Percentiles rank a stretch among this genome's conserved stretches.
phyloP scores from a whole-genome alignment of 257 asterid species.

The Plantago major region DNA sequence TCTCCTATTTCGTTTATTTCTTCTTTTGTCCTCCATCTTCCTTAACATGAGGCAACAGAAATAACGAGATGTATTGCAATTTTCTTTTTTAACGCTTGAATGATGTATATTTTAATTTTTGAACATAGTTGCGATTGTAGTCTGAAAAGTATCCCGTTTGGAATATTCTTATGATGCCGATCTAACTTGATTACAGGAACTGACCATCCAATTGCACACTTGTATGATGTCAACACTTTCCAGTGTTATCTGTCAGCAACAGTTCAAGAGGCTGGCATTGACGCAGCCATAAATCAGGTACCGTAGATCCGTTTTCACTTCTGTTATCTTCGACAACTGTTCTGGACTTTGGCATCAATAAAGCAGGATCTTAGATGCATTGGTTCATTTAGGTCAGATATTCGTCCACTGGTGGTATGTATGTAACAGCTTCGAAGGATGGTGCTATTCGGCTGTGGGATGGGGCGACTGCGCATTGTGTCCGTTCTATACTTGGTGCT shows the following conservation, averaged over 20 bases:
- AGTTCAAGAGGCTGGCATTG: conserved; percentile 52
- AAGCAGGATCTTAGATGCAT: conserved; percentile 6
- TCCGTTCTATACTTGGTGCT: conserved; percentile 59
- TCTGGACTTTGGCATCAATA: neutral
- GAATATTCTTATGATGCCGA: too few species aligned
- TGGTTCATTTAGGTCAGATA: conserved; percentile 55
- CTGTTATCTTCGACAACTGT: neutral
- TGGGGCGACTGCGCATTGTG: conserved; percentile 70
- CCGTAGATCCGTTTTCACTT: neutral
- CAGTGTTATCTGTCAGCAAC: conserved; percentile 72
- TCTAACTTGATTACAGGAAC: conserved; percentile 50
- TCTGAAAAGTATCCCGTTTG: too few species aligned
- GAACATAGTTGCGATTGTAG: too few species aligned
- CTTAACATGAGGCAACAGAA: too few species aligned
- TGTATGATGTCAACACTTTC: conserved; percentile 75
- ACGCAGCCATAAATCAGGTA: conserved; percentile 87
- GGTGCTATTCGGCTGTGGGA: conserved; percentile 81
- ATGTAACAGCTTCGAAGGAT: conserved; percentile 87
- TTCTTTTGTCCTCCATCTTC: too few species aligned
- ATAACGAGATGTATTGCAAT: too few species aligned
- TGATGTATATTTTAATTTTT: too few species aligned
- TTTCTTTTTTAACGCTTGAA: too few species aligned
- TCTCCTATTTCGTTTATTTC: too few species aligned
- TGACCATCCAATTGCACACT: conserved; percentile 73
- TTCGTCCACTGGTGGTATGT: conserved; percentile 68